These are phyloP conservation scores for Taiozyma sp. DNA, from an alignment of 1,139 yeast genomes.

Conservation along the genomic window DNA sequence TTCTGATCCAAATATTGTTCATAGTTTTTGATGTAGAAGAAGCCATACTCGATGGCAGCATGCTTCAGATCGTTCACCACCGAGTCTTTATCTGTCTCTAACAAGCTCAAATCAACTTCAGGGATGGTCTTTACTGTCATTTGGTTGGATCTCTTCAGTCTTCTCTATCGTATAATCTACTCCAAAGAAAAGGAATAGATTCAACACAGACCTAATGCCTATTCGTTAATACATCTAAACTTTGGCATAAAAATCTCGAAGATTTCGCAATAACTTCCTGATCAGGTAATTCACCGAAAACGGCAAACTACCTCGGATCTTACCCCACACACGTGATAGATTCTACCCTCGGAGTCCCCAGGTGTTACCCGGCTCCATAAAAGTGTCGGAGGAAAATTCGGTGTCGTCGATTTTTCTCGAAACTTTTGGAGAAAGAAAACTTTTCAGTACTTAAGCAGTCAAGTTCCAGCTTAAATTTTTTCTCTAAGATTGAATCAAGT, in stretches of 20 bases:
- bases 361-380: neutral
- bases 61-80: conserved; percentile 38
- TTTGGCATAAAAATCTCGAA: neutral
- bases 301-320: neutral
- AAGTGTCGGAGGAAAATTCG: neutral
- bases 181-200: too few relatives aligned
- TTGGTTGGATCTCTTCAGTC: neutral
- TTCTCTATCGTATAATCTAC: too few relatives aligned
- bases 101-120: conserved; percentile 17
- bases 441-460: neutral
- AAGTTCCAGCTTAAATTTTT: neutral
- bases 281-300: neutral
- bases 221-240: neutral
- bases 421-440: neutral
- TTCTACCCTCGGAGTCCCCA: neutral
- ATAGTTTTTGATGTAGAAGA: conserved; percentile 41
- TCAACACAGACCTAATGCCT: too few relatives aligned
- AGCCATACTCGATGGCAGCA: conserved; percentile 54
- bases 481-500: neutral
- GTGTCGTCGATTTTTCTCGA: neutral
- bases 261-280: neutral
- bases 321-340: neutral
- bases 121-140: conserved; percentile 17
- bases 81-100: conserved; percentile 15
- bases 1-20: conserved; percentile 21